Conservation (phyloP, 441 rosid species). For the Arabidopsis hybrid region DNA sequence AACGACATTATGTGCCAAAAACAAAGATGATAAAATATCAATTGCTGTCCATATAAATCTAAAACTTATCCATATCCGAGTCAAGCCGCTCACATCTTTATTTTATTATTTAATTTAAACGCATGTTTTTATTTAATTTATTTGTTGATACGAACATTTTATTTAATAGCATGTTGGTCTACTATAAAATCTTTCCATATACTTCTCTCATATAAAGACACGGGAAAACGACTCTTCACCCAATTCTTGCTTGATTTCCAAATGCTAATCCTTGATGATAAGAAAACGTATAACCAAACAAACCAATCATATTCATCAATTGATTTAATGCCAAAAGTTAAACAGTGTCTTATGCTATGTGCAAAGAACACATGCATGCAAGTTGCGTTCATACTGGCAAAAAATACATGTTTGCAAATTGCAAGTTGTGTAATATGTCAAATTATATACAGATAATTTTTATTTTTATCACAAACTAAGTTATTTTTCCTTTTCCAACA, state of each 20-base stretch:
- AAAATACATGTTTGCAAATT: slow-evolving; percentile 23
- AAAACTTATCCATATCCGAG: slow-evolving; percentile 44
- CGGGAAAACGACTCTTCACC: slow-evolving; percentile 38
- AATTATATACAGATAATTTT: background rate
- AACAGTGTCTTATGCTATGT: slow-evolving; percentile 1
- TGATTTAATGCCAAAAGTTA: slow-evolving; percentile 2
- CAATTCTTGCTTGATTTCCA: slow-evolving; percentile 14
- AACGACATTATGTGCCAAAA: slow-evolving; percentile 13
- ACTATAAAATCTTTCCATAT: background rate
- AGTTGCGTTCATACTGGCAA: slow-evolving; percentile 9
- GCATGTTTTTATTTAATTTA: background rate
- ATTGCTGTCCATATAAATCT: slow-evolving; percentile 33
- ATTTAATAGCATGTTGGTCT: slow-evolving; percentile 23
- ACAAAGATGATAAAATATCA: slow-evolving; percentile 27
- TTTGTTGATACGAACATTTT: background rate
- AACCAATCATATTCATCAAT: slow-evolving; percentile 13
- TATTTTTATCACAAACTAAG: too few relatives aligned
- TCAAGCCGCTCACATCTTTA: slow-evolving; percentile 33
- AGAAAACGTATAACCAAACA: slow-evolving; percentile 11
- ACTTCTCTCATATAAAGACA: slow-evolving; percentile 7
- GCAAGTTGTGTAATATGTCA: background rate
- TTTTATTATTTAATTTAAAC: background rate
- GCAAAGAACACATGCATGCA: slow-evolving; percentile 36
- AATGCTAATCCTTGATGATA: slow-evolving; percentile 7
- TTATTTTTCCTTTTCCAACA: background rate